Conservation (phyloP, 2,329 filamentous ascomycete genomes). For the Chaetomium strumarium region DNA sequence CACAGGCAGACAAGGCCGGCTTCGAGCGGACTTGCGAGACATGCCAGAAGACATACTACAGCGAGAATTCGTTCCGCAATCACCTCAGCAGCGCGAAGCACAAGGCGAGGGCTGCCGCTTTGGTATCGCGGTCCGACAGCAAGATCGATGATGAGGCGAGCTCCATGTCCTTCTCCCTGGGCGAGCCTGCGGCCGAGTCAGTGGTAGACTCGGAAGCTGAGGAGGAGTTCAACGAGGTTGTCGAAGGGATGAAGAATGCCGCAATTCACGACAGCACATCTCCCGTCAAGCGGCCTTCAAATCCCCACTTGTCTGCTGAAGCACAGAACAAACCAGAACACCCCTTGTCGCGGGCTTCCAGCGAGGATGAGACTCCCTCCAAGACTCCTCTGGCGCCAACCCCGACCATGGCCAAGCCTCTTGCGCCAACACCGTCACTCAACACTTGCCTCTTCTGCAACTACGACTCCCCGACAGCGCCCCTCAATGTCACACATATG, state of each 20-base stretch:
- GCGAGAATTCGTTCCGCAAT: constrained; percentile 92
- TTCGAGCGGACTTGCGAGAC: constrained; percentile 78
- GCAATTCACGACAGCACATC: constrained; percentile 39
- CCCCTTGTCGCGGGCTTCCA: constrained; percentile 32
- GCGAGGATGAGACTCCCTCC: constrained; percentile 30
- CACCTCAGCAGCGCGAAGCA: constrained; percentile 90
- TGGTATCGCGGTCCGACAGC: constrained; percentile 31
- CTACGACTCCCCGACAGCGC: constrained; percentile 66
- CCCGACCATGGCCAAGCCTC: constrained; percentile 26
- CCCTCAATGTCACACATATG: constrained; percentile 85
- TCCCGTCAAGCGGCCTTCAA: constrained; percentile 49
- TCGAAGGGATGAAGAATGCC: constrained; percentile 69
- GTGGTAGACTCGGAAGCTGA: constrained; percentile 62
- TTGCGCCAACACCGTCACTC: constrained; percentile 38
- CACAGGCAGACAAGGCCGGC: constrained; percentile 79
- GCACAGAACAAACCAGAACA: constrained; percentile 43
- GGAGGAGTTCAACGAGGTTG: constrained; percentile 69
- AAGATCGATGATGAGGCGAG: constrained; percentile 61
- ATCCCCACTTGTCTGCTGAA: constrained; percentile 41
- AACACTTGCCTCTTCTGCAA: constrained; percentile 85
- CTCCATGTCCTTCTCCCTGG: constrained; percentile 84
- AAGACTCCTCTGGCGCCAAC: constrained; percentile 22
- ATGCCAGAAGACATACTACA: constrained; percentile 91
- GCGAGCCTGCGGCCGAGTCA: constrained; percentile 56
- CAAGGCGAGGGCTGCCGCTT: constrained; percentile 57